A percentile compares a stretch with the other conserved stretches of the same genome.
Conservation (phyloP, 768 basidiomycete species). For the Boletus coccyginus region DNA sequence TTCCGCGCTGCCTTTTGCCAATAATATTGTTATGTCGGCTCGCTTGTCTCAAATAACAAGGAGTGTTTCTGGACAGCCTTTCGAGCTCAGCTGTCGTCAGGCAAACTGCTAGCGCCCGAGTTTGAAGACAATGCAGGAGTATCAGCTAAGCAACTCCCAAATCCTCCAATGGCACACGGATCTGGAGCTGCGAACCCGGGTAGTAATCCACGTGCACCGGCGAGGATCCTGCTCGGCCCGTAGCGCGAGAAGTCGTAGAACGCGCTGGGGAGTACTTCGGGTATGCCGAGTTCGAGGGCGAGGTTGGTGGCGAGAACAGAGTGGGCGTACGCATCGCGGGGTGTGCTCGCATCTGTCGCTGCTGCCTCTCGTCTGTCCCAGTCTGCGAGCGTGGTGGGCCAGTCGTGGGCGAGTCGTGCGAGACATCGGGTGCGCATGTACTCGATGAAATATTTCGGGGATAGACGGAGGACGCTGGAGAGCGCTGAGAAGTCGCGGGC, state of each 20-base stretch:
- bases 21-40: neutral
- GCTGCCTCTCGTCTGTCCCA: conserved; percentile 69
- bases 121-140: neutral
- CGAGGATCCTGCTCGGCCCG: conserved; percentile 64
- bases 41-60: neutral
- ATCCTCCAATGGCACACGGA: conserved; percentile 4
- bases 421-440: conserved; percentile 62
- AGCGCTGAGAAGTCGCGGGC: conserved; percentile 57
- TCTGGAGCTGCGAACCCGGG: conserved; percentile 29
- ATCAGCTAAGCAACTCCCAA: neutral
- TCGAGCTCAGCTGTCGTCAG: neutral
- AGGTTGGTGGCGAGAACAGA: conserved; percentile 70
- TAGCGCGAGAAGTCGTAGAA: conserved; percentile 76
- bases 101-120: neutral
- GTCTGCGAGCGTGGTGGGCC: conserved; percentile 61
- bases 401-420: conserved; percentile 55
- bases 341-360: conserved; percentile 45
- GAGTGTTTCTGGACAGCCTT: neutral
- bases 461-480: conserved; percentile 65
- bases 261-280: conserved; percentile 61
- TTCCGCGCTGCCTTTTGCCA: neutral
- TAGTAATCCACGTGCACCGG: conserved; percentile 43
- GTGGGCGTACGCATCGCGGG: conserved; percentile 58
- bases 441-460: conserved; percentile 74
- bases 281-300: conserved; percentile 59